phyloP scores from a whole-genome alignment of 352 stramenopile genomes.

The Phytopythium sindhum region DNA sequence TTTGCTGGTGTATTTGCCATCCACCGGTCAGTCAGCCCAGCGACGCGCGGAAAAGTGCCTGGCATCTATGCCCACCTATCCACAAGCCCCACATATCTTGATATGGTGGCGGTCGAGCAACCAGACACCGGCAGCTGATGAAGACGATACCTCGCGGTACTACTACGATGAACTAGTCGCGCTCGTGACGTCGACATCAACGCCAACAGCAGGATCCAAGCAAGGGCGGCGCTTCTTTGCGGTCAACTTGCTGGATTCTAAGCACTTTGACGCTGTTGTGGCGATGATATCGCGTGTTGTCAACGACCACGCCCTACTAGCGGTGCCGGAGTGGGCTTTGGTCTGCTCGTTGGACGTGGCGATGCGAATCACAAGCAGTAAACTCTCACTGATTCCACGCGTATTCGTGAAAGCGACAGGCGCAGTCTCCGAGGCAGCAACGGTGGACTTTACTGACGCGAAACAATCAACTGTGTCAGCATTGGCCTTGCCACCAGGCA shows the following conservation, averaged over 20 bases:
- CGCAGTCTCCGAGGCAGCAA: neutral
- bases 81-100: neutral
- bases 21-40: neutral
- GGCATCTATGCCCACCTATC: neutral
- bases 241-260: slow-evolving; percentile 28
- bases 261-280: slow-evolving; percentile 28
- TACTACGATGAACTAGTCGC: slow-evolving; percentile 1
- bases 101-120: neutral
- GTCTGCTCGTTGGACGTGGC: slow-evolving; percentile 30
- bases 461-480: neutral
- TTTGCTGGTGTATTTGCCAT: neutral
- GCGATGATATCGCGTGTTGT: slow-evolving; percentile 44
- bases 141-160: neutral
- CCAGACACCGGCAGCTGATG: neutral
- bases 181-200: neutral
- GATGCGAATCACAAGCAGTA: slow-evolving; percentile 23
- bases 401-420: neutral
- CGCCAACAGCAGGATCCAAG: neutral
- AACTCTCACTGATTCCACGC: slow-evolving; percentile 23
- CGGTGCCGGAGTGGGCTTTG: slow-evolving; percentile 46
- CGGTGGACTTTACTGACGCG: no score
- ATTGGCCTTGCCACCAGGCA: neutral
- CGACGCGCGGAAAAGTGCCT: neutral
- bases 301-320: slow-evolving; percentile 48
- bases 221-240: slow-evolving; percentile 19